Evolutionary conservation across 2,329 filamentous ascomycete species (phyloP).

Genomic region (Sclerotiophoma versabilis): DNA sequence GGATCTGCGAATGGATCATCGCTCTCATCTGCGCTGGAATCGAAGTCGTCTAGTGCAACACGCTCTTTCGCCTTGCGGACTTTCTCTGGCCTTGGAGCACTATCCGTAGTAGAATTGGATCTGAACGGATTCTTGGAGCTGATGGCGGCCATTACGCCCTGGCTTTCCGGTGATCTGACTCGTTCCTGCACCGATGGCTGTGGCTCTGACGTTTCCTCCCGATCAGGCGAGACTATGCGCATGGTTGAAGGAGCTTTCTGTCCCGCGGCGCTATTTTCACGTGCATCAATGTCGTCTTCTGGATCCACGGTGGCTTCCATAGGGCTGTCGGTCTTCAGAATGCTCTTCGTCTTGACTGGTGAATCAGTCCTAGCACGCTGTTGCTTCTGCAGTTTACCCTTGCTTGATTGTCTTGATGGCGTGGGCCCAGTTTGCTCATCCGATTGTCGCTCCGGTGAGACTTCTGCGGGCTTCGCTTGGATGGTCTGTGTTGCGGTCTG

Average conservation of each 20-base stretch:
- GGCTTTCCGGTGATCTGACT: conserved; percentile 26
- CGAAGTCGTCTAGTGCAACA: conserved; percentile 74
- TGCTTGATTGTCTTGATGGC: conserved; percentile 45
- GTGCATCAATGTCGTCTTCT: conserved; percentile 15
- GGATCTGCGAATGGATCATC: conserved; percentile 54
- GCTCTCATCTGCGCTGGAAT: conserved; percentile 60
- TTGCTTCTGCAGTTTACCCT: conserved; percentile 49
- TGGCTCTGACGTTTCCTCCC: background rate
- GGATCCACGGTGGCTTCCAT: conserved; percentile 31
- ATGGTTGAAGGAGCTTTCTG: conserved; percentile 39
- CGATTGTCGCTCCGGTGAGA: conserved; percentile 36
- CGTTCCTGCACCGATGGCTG: conserved; percentile 29
- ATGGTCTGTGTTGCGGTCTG: too few species aligned
- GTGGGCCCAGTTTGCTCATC: conserved; percentile 36
- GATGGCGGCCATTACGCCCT: conserved; percentile 31
- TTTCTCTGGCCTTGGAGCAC: conserved; percentile 63
- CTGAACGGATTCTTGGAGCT: conserved; percentile 41
- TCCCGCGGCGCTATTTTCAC: conserved; percentile 20
- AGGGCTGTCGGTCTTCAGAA: conserved; percentile 42
- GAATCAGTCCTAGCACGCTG: conserved; percentile 41
- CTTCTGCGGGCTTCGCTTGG: conserved; percentile 43
- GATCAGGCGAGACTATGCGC: conserved; percentile 45
- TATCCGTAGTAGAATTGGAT: conserved; percentile 46
- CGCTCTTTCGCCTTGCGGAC: conserved; percentile 67
- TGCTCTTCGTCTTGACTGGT: conserved; percentile 42